Conservation (phyloP, 768 basidiomycete species). For the Pholiota molesta region DNA sequence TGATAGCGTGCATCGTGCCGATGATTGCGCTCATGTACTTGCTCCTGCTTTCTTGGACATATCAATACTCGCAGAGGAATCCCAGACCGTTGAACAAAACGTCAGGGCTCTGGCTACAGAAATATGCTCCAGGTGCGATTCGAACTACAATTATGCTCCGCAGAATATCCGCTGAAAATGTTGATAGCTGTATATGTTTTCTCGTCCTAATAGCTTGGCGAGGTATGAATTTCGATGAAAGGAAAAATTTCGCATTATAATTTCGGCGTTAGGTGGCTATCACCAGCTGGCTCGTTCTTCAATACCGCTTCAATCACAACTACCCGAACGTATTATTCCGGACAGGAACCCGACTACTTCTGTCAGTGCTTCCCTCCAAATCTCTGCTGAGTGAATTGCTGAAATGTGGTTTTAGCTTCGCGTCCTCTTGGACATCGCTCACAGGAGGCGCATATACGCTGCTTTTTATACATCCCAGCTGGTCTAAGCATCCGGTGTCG, state of each 20-base stretch:
- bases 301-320: constrained; percentile 55
- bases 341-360: constrained; percentile 45
- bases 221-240: constrained; percentile 35
- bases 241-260: not conserved
- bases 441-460: constrained; percentile 56
- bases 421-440: constrained; percentile 61
- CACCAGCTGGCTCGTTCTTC: constrained; percentile 60
- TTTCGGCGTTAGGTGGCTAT: constrained; percentile 45
- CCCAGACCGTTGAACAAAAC: constrained; percentile 54
- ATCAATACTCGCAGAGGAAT: constrained; percentile 46
- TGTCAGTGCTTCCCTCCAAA: constrained; percentile 39
- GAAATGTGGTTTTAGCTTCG: constrained; percentile 42
- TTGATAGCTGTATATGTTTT: constrained; percentile 50
- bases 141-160: not conserved
- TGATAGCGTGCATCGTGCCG: constrained; percentile 37
- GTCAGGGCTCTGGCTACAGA: constrained; percentile 46
- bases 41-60: constrained; percentile 51
- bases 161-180: constrained; percentile 15
- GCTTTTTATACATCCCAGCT: constrained; percentile 61
- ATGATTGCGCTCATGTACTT: constrained; percentile 49
- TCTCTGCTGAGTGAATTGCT: constrained; percentile 9
- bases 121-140: constrained; percentile 54
- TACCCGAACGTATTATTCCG: constrained; percentile 50
- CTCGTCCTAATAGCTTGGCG: constrained; percentile 51
- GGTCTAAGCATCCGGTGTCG: constrained; percentile 53